A percentile compares a stretch with the other conserved stretches of the same genome.
Conservation (phyloP, 177 flowering plant species). For the Vitis hybrid region DNA sequence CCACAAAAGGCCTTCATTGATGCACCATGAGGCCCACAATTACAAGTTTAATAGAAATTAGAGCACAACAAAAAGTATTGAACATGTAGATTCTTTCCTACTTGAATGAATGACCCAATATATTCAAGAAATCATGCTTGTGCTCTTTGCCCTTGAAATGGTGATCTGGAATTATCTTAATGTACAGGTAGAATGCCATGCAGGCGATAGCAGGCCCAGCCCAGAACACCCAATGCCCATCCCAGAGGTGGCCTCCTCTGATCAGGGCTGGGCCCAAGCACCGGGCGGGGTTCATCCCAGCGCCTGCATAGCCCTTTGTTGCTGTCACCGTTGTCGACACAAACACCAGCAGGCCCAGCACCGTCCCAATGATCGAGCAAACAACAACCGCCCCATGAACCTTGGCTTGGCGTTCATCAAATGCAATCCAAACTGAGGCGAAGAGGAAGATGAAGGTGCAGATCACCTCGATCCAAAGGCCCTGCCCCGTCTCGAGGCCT, state of each 20-base stretch:
- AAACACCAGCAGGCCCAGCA: conserved; percentile 35
- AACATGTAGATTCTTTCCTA: too few relatives aligned
- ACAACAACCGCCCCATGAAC: conserved; percentile 32
- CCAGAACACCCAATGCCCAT: conserved; percentile 66
- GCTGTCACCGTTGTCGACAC: conserved; percentile 42
- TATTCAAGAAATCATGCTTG: too few relatives aligned
- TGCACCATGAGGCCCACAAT: too few relatives aligned
- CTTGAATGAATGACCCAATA: too few relatives aligned
- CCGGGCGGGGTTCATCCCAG: conserved; percentile 56
- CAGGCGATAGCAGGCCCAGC: conserved; percentile 50
- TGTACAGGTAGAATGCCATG: conserved; percentile 40
- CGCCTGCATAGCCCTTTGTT: conserved; percentile 46
- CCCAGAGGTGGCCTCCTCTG: conserved; percentile 60
- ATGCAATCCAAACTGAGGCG: conserved; percentile 51
- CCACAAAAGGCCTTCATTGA: too few relatives aligned
- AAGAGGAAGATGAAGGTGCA: conserved; percentile 51
- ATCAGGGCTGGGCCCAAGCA: conserved; percentile 64
- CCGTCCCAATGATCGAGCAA: conserved; percentile 27
- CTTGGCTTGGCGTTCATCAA: conserved; percentile 39
- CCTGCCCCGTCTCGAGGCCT: conserved; percentile 37
- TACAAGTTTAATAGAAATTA: too few relatives aligned
- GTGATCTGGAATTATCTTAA: conserved; percentile 39
- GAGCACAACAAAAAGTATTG: too few relatives aligned
- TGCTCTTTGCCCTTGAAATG: conserved; percentile 3
- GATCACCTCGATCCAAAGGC: conserved; percentile 49